Evolutionary conservation across 345 rosid genomes (phyloP), one percentile per base, ranked within the genome.

Genomic region (Geranium brycei): DNA sequence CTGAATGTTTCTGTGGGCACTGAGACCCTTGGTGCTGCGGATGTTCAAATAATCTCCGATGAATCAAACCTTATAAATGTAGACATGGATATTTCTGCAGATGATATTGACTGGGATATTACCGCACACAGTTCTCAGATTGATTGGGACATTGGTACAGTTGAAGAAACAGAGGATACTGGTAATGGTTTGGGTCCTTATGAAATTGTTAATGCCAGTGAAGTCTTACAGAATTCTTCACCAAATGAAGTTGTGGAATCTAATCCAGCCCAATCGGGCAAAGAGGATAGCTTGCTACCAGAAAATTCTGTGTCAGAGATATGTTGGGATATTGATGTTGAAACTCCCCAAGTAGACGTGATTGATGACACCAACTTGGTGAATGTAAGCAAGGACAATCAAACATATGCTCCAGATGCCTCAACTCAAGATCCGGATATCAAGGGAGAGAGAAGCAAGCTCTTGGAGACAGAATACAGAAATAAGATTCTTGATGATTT

Each of bases 401-500:
- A 72, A 76, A 75, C 69, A 71, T 67, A 16, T 57, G 68, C 61
- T 77, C 62, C 66, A 57, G 83, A 78, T 66, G 47, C 75, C 31
- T 65, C 68, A 66, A 70, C 66, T 68, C 76, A 76, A 73, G 68
- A 72, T 66, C 66, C 60, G 58, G 87, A 72, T 72, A 71, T 63
- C 63, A 73, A 66, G 76, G 81, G 72, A 72, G 83, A 67, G 65
- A 86, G 90, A 72, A 90, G 99, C 78, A 93, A 81, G 81, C 79
- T 93, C 59, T 70, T 88, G 85, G 92, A 82, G 68, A 86, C 96
- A 16, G 97, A 90, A 62, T 93, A 83, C 77, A 76, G 99, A 71
- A 93, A 86, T 67, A 90, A 81, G 77, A 84, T 93, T 69, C 95
- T 93, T 31, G 97, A 93, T 72, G 99, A 93, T 79, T 77, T 87